Percentiles rank a stretch among this genome's conserved stretches.
Conservation (phyloP, 139 green algal species). For the Chlorella sp. region DNA sequence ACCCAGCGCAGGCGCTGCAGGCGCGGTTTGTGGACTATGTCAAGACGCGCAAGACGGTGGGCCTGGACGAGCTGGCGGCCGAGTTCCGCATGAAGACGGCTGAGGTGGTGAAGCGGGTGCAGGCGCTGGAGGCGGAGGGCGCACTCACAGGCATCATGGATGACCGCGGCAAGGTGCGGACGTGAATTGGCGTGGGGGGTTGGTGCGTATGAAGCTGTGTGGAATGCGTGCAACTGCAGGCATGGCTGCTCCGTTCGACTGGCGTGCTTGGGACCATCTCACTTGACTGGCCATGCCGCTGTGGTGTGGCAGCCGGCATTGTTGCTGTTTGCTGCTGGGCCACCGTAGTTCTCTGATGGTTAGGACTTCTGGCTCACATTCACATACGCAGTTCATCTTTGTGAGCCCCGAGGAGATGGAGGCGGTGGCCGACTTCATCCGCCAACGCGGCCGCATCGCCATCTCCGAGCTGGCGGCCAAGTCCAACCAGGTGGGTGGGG, state of each 20-base stretch:
- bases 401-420: constrained; percentile 92
- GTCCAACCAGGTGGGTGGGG: constrained; percentile 6
- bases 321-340: no score
- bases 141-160: constrained; percentile 93
- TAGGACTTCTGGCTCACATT: no score
- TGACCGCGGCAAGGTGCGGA: constrained; percentile 87
- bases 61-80: constrained; percentile 87
- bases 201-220: no score
- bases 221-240: no score
- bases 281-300: no score
- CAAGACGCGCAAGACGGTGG: constrained; percentile 82
- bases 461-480: constrained; percentile 86
- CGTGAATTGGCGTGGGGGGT: no score
- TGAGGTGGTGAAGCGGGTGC: constrained; percentile 46
- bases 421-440: constrained; percentile 84
- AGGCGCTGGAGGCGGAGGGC: constrained; percentile 79
- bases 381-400: constrained; percentile 91
- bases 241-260: no score
- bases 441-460: constrained; percentile 71
- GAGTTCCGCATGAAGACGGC: constrained; percentile 78
- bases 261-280: no score
- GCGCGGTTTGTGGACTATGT: constrained; percentile 79
- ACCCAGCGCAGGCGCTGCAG: constrained; percentile 61
- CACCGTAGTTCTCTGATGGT: no score
- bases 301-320: no score